phyloP scores from a whole-genome alignment of 176 grass and related monocot genomes.

The Bonia amplexicaulis region DNA sequence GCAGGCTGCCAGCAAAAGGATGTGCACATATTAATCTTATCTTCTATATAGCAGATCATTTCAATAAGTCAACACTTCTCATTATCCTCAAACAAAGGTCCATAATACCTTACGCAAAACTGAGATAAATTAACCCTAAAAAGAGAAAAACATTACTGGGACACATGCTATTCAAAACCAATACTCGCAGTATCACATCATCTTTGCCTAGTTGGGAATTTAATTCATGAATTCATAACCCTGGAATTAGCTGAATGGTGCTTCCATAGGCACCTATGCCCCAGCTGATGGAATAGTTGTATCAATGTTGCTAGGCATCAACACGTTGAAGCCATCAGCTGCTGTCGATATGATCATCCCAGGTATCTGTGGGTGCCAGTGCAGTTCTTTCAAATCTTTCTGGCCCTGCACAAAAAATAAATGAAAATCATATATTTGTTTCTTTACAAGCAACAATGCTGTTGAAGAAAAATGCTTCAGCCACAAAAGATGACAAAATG shows the following conservation, averaged over 20 bases:
- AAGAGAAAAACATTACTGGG: neutral
- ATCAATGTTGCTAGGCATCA: slow-evolving; percentile 86
- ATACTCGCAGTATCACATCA: neutral
- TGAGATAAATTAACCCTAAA: neutral
- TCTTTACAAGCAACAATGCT: neutral
- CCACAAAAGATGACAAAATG: neutral
- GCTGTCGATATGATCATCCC: slow-evolving; percentile 80
- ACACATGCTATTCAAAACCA: neutral
- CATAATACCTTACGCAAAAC: neutral
- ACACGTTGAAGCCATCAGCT: slow-evolving; percentile 66
- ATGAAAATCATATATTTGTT: slow-evolving; percentile 1
- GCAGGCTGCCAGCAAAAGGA: neutral
- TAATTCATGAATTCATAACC: neutral
- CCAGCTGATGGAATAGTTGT: slow-evolving; percentile 54
- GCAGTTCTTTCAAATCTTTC: slow-evolving; percentile 94
- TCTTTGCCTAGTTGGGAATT: neutral
- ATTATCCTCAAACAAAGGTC: neutral
- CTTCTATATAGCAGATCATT: neutral
- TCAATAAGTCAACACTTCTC: neutral
- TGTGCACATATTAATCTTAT: neutral
- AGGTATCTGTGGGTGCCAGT: slow-evolving; percentile 86
- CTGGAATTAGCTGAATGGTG: neutral
- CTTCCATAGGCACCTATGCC: slow-evolving; percentile 2
- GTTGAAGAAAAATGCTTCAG: neutral
- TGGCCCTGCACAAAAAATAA: slow-evolving; percentile 58